Evolutionary conservation across 164 flowering plant species (phyloP), one percentile per base, ranked within the genome.

Genomic region (Umbilicus rupestris): DNA sequence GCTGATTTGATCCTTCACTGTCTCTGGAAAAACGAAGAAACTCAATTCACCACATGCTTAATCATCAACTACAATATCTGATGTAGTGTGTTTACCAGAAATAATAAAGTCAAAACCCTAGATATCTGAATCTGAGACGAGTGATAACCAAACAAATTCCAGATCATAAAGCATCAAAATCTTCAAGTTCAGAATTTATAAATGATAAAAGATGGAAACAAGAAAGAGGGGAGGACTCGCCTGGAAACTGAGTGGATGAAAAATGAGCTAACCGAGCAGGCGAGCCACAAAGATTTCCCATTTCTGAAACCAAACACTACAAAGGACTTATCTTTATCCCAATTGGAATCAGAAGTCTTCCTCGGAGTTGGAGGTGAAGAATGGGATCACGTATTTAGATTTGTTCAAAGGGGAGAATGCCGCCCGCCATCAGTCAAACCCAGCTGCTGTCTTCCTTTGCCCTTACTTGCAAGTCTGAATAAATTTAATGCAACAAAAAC

Each of bases 261-360:
- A 75, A 82, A 76, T 82, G 88, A 49, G 77, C 82, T 42, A 70
- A 74, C 75, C 74, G 77, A 52, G 75, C 79, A 65, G 84, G 71
- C 30, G 68, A 66, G 30, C 64, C 50, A 19, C 41, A 74, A 65
- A 82, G 81, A 64, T 76, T 80, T 39, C 88, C 88, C 88, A 84
- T 84, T 16, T 63, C 45, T 3, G 31, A 14, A 26, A 15, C 29
- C 31, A 24, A 22, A 19, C 7, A 19, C 24, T 19, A 47, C 3
- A 16, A 46, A 49, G 28, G 55, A 49, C 1, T 2, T 26, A 49
- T 9, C 28, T 49, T 49, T 49, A 49, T 20, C 24, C 55, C 4
- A 49, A 6, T 22, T 8, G 57, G 12, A 50, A 50, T 22, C 57
- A 22, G 7, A 22, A 50, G 28, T 22, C 28, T 4, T 4, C 5